phyloP scores from a whole-genome alignment of 2,329 filamentous ascomycete species.

The Paecilomyces variotii region DNA sequence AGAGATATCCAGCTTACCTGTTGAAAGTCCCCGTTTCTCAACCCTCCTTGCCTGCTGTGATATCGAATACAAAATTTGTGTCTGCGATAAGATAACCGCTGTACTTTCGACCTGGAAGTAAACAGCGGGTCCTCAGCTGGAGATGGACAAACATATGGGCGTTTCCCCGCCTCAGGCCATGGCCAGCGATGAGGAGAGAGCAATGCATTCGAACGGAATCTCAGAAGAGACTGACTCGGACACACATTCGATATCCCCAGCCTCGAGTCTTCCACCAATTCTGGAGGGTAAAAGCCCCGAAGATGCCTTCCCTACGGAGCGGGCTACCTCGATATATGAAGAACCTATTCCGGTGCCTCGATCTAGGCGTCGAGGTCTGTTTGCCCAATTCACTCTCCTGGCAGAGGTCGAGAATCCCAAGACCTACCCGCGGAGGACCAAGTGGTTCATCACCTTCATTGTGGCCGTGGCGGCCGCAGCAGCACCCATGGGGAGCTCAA shows the following conservation, averaged over 20 bases:
- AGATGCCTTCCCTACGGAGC: constrained; percentile 6
- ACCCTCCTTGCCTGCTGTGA: not conserved
- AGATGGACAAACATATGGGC: not conserved
- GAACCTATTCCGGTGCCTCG: constrained; percentile 43
- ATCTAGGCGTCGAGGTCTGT: constrained; percentile 58
- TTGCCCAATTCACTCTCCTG: constrained; percentile 62
- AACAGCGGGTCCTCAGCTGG: not conserved
- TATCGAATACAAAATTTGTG: not conserved
- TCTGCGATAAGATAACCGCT: not conserved
- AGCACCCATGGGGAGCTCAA: constrained; percentile 75
- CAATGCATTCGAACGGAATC: not conserved
- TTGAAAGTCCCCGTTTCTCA: not conserved
- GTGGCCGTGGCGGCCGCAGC: constrained; percentile 69
- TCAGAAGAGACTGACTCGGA: constrained; percentile 7
- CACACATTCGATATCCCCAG: constrained; percentile 10
- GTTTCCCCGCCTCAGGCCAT: not conserved
- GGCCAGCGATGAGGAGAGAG: not conserved
- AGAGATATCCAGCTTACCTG: not conserved
- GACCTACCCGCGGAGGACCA: constrained; percentile 63
- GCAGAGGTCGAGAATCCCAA: constrained; percentile 72
- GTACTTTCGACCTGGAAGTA: not conserved
- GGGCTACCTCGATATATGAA: constrained; percentile 16
- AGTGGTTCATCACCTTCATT: constrained; percentile 77
- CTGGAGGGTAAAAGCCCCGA: constrained; percentile 13
- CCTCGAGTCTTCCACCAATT: constrained; percentile 10